These are phyloP conservation scores for Colletotrichum navitas DNA, from an alignment of 2,329 filamentous ascomycete genomes.

Conservation along the genomic window DNA sequence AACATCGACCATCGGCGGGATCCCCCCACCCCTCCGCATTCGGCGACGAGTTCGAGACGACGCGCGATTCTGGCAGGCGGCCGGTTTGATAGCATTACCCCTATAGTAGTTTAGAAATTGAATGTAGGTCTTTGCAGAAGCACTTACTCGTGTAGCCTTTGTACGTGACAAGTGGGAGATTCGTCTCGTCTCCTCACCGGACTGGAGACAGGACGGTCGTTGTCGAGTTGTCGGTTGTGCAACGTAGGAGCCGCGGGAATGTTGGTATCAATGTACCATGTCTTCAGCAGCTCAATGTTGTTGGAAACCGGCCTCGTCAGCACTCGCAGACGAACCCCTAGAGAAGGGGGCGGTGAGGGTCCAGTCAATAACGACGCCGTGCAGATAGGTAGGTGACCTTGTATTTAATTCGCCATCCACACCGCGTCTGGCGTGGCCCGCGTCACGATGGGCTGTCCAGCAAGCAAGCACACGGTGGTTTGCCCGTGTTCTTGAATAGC, in stretches of 20 bases:
- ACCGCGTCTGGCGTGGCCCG: background rate
- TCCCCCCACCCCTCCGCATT: background rate
- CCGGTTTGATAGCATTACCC: constrained; percentile 36
- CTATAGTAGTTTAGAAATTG: constrained; percentile 38
- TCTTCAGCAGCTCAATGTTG: background rate
- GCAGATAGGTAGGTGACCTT: background rate
- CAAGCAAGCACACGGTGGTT: background rate
- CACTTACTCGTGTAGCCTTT: background rate
- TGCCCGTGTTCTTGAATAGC: no score
- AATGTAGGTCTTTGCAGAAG: constrained; percentile 34
- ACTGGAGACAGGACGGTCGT: background rate
- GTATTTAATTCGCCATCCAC: no score
- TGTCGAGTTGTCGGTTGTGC: background rate
- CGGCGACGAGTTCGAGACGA: constrained; percentile 25
- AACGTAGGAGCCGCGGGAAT: background rate
- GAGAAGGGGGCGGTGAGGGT: background rate
- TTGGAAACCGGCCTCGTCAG: background rate
- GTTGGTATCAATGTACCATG: background rate
- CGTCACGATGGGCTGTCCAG: background rate
- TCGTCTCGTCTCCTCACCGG: background rate
- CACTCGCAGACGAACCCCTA: background rate
- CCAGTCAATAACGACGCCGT: background rate
- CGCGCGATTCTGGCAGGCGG: constrained; percentile 29
- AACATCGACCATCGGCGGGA: constrained; percentile 24
- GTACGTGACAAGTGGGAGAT: background rate